A percentile compares a stretch with the other conserved stretches of the same genome.
phyloP scores from a whole-genome alignment of 2,329 filamentous ascomycete species.

The Acrocalymma vagum region DNA sequence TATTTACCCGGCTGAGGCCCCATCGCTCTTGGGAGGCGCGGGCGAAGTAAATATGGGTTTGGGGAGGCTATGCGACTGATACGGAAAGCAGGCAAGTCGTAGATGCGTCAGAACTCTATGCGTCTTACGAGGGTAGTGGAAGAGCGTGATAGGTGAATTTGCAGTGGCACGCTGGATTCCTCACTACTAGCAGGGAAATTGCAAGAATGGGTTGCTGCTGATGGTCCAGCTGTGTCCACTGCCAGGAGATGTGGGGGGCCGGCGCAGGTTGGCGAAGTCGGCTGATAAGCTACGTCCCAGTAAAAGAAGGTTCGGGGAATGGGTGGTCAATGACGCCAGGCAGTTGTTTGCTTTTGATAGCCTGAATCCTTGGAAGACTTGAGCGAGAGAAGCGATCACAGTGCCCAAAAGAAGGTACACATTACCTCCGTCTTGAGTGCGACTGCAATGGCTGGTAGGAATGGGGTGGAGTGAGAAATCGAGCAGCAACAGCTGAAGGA shows the following conservation, averaged over 20 bases:
- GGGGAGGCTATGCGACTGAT: too few relatives aligned
- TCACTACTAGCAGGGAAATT: constrained; percentile 1
- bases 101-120: constrained; percentile 22
- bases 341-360: too few relatives aligned
- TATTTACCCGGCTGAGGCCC: too few relatives aligned
- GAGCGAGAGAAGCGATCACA: too few relatives aligned
- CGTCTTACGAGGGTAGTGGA: constrained; percentile 12
- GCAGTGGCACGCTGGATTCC: constrained; percentile 2
- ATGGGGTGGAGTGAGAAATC: too few relatives aligned
- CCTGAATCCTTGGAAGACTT: too few relatives aligned
- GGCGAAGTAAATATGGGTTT: too few relatives aligned
- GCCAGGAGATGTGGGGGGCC: constrained; percentile 37
- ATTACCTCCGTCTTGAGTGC: not conserved
- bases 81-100: too few relatives aligned
- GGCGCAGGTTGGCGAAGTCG: constrained; percentile 36
- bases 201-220: constrained; percentile 26
- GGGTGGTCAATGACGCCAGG: not conserved
- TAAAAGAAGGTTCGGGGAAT: constrained; percentile 1
- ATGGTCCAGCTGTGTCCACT: constrained; percentile 26
- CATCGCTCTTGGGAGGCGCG: too few relatives aligned
- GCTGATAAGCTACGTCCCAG: constrained; percentile 7
- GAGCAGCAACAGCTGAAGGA: constrained; percentile 22
- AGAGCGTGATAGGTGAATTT: constrained; percentile 19
- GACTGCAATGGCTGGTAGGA: not conserved
- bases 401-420: too few relatives aligned